Evolutionary conservation across 1,284 basidiomycete species (phyloP).

Genomic region (Omphalotus olearius): DNA sequence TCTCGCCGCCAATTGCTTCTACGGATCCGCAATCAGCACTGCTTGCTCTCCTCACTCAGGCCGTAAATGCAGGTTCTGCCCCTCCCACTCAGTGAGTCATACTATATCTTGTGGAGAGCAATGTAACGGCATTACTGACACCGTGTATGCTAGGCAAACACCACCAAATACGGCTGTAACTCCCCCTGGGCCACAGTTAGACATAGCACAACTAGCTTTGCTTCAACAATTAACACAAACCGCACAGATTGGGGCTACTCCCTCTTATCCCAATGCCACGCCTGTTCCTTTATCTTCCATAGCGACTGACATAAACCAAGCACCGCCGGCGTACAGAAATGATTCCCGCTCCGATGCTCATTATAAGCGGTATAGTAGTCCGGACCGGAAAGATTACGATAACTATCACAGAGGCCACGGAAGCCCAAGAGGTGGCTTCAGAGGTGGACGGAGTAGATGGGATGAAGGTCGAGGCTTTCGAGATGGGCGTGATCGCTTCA

Average conservation of each 20-base stretch:
- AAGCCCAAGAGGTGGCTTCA: conserved; percentile 27
- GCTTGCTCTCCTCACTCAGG: conserved; percentile 64
- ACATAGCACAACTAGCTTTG: conserved; percentile 55
- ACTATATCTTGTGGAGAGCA: neutral
- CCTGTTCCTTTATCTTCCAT: conserved; percentile 19
- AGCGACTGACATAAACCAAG: conserved; percentile 16
- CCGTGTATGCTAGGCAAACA: conserved; percentile 50
- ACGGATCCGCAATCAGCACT: conserved; percentile 54
- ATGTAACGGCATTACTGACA: conserved; percentile 7
- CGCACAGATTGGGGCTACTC: conserved; percentile 37
- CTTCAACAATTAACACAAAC: conserved; percentile 70
- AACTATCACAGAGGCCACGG: conserved; percentile 15
- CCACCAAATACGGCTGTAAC: conserved; percentile 28
- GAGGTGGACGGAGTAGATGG: conserved; percentile 15
- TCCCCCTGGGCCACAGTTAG: conserved; percentile 34
- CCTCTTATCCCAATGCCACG: conserved; percentile 18
- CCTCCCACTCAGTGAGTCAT: conserved; percentile 1
- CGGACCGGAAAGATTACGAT: conserved; percentile 43
- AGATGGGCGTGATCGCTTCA: conserved; percentile 36
- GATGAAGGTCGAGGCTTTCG: conserved; percentile 35
- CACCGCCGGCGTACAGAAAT: conserved; percentile 33
- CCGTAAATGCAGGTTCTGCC: conserved; percentile 33
- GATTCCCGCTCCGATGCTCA: conserved; percentile 37
- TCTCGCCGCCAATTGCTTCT: conserved; percentile 23
- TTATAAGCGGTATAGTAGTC: conserved; percentile 43